Evolutionary conservation across 306 rosid genomes (phyloP).

Genomic region (Quillaja saponaria): DNA sequence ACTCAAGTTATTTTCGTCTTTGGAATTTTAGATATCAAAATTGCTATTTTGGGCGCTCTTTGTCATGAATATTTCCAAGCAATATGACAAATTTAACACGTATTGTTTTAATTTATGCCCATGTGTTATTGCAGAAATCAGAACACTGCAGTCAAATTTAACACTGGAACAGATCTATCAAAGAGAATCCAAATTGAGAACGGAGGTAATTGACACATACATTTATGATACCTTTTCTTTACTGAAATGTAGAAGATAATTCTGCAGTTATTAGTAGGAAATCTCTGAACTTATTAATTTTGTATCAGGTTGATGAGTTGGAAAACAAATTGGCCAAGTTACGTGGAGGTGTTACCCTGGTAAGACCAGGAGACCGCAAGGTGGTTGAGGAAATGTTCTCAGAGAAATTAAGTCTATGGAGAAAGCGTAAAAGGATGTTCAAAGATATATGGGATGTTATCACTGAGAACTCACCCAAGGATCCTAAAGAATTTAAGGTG

Average conservation of each 20-base stretch:
- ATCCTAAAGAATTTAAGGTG: constrained; percentile 84
- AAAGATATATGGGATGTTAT: constrained; percentile 88
- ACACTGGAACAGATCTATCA: constrained; percentile 76
- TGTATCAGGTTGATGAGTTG: constrained; percentile 69
- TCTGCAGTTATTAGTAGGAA: constrained; percentile 15
- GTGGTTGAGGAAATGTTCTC: constrained; percentile 49
- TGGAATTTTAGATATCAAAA: background rate
- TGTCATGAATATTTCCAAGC: constrained; percentile 19
- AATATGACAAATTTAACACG: background rate
- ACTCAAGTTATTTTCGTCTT: background rate
- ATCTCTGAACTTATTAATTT: constrained; percentile 24
- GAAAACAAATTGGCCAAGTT: constrained; percentile 62
- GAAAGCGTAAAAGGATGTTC: constrained; percentile 88
- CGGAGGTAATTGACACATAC: constrained; percentile 56
- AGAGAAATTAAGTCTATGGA: constrained; percentile 74
- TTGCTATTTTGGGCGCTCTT: background rate
- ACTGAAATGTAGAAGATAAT: constrained; percentile 16
- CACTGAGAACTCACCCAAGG: constrained; percentile 85
- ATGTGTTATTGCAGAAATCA: constrained; percentile 65
- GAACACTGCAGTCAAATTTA: constrained; percentile 68
- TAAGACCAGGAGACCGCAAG: constrained; percentile 84
- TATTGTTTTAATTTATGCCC: constrained; percentile 15
- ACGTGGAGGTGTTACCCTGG: constrained; percentile 83
- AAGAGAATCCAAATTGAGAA: constrained; percentile 60
- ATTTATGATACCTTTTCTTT: constrained; percentile 17